Conservation (phyloP, 1,139 yeast species). For the Debaryomyces udenii region DNA sequence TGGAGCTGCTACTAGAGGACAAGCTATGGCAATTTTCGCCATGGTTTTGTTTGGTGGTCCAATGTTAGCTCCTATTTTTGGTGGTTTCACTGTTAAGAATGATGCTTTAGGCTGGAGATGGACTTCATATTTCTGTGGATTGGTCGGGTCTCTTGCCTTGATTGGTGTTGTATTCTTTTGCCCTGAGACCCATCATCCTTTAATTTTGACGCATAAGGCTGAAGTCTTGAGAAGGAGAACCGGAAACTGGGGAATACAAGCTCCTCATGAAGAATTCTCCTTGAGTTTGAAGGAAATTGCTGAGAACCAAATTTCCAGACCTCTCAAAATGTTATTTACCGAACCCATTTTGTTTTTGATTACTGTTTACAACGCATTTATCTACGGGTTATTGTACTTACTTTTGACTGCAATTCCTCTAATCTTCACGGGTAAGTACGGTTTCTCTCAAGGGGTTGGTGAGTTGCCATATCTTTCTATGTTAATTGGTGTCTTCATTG, state of each 20-base stretch:
- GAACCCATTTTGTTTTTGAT: conserved; percentile 70
- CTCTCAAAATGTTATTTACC: conserved; percentile 59
- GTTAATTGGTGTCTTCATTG: conserved; percentile 58
- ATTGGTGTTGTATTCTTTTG: conserved; percentile 28
- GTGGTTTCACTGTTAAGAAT: conserved; percentile 27
- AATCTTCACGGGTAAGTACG: conserved; percentile 61
- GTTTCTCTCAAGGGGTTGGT: conserved; percentile 50
- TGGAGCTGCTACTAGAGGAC: conserved; percentile 63
- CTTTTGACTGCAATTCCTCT: conserved; percentile 75
- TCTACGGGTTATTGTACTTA: conserved; percentile 74
- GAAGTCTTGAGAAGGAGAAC: conserved; percentile 51
- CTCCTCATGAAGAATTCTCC: conserved; percentile 72
- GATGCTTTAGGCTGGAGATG: conserved; percentile 51
- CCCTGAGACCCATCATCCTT: conserved; percentile 47
- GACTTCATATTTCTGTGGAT: conserved; percentile 52
- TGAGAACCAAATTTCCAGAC: conserved; percentile 67
- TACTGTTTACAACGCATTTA: conserved; percentile 72
- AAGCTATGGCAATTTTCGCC: conserved; percentile 65
- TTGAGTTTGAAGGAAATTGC: conserved; percentile 61
- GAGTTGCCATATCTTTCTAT: conserved; percentile 62
- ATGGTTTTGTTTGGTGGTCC: conserved; percentile 78
- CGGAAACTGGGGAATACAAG: conserved; percentile 73
- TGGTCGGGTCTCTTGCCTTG: conserved; percentile 39
- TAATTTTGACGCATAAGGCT: conserved; percentile 58
- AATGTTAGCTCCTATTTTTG: conserved; percentile 67